A percentile compares a stretch with the other conserved stretches of the same genome.
Conservation (phyloP, 768 basidiomycete genomes). For the Lactifluus hygrophoroides region DNA sequence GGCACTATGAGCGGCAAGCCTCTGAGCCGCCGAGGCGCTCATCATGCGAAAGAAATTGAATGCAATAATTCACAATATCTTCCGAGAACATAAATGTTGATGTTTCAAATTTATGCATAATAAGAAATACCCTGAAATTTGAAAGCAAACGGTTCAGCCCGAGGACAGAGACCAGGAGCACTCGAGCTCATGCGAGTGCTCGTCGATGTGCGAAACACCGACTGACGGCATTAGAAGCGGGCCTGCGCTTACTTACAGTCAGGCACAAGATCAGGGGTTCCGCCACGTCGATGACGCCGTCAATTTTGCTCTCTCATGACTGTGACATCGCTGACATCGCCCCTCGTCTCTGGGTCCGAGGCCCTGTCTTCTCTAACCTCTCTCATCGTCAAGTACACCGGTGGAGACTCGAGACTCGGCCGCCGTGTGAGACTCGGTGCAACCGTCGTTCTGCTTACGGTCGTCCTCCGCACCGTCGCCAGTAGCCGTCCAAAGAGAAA, state of each 20-base stretch:
- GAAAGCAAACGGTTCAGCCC: neutral
- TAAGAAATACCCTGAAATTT: too few species aligned
- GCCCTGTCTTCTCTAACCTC: neutral
- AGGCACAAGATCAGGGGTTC: too few species aligned
- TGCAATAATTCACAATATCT: neutral
- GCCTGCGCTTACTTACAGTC: too few species aligned
- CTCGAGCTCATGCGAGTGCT: too few species aligned
- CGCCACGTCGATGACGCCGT: too few species aligned
- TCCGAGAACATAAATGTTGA: neutral
- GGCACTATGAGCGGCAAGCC: neutral
- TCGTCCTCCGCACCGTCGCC: neutral
- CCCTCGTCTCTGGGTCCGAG: neutral
- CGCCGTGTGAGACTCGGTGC: conserved; percentile 4
- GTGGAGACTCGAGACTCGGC: conserved; percentile 2
- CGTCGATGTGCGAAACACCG: too few species aligned
- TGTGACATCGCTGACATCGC: neutral
- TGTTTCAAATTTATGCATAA: neutral
- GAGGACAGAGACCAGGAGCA: neutral
- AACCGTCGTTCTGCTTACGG: neutral
- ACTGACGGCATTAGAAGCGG: too few species aligned
- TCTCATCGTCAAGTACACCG: neutral
- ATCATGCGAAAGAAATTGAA: neutral
- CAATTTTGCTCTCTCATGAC: too few species aligned
- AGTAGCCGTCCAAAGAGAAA: neutral
- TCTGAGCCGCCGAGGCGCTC: neutral